These are phyloP conservation scores for Tillandsia fasciculata DNA, from an alignment of 176 grass and related monocot genomes.

Conservation along the genomic window DNA sequence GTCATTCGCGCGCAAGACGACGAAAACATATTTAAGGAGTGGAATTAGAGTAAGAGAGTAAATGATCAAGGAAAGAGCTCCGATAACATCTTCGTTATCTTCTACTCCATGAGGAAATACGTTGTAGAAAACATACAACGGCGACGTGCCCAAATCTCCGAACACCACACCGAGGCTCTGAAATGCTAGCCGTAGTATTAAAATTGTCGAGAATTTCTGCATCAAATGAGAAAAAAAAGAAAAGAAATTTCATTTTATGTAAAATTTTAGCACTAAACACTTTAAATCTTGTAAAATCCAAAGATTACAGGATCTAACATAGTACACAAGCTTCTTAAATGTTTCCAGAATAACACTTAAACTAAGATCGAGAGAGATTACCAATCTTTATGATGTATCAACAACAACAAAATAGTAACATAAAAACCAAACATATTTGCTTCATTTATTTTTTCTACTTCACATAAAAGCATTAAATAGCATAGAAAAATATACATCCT, in stretches of 20 bases:
- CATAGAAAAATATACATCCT: neutral
- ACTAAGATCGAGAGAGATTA: neutral
- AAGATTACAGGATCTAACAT: neutral
- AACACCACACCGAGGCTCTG: conserved; percentile 99
- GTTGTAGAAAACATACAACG: conserved; percentile 93
- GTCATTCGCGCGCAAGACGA: conserved; percentile 91
- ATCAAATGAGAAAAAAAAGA: conserved; percentile 7
- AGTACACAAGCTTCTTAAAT: neutral
- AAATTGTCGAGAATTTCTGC: conserved; percentile 72
- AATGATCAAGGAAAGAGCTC: conserved; percentile 97
- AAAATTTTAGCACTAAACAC: neutral
- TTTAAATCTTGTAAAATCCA: neutral
- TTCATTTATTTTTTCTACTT: no score
- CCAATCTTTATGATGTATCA: no score
- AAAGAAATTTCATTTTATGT: no score
- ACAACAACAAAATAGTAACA: no score
- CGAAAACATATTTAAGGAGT: conserved; percentile 88
- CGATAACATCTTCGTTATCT: conserved; percentile 73
- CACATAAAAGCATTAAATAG: no score
- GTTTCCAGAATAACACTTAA: neutral
- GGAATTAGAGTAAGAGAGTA: conserved; percentile 92
- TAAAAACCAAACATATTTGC: no score
- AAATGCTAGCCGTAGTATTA: conserved; percentile 69
- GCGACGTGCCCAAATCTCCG: conserved; percentile 90
- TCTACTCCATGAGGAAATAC: conserved; percentile 68